Base-by-base conservation (phyloP, 768 basidiomycete genomes). In the Cystobasidium onofrii region DNA sequence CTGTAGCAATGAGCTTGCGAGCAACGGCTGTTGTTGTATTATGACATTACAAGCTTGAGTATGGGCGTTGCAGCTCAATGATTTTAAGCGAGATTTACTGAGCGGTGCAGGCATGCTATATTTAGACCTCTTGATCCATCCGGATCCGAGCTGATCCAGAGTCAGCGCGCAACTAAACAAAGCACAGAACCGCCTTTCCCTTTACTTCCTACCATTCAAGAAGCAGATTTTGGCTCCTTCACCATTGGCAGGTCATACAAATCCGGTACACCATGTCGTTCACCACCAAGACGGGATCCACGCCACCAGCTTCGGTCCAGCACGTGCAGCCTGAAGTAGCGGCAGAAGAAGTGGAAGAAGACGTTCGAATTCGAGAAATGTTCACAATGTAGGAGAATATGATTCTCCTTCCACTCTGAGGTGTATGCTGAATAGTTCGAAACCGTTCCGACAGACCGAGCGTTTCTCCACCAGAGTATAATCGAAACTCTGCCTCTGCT, bases 111-210 rank as follows among this genome's bases (percentile, higher is more conserved):
- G 23, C 2, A 60, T 60, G 57, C 57, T 60, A 34, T 29, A 27
- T 27, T 29, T 29, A 60, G 57, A 29, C 57, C 29, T 60, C 12
- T 34, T 27, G n/a, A 60, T 1, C 57, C 57, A 60, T 9, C 29
- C 57, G 57, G 57, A 60, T 27, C 57, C 57, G 57, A 60, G 57
- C 57, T 60, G 12, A 60, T 60, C 57, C 57, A 9, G 33, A 60
- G 1, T 13, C 57, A 54, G 57, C 57, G 3, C 57, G n/a, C n/a
- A n/a, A n/a, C n/a, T n/a, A n/a, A n/a, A n/a, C n/a, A n/a, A n/a
- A n/a, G n/a, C n/a, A n/a, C n/a, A n/a, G n/a, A n/a, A n/a, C n/a
- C n/a, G n/a, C n/a, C n/a, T n/a, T n/a, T n/a, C n/a, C n/a, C n/a
- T n/a, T n/a, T n/a, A n/a, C n/a, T n/a, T n/a, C n/a, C n/a, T n/a